These are phyloP conservation scores for Barnettozyma siamensis DNA, from an alignment of 805 yeast species.

Conservation along the genomic window DNA sequence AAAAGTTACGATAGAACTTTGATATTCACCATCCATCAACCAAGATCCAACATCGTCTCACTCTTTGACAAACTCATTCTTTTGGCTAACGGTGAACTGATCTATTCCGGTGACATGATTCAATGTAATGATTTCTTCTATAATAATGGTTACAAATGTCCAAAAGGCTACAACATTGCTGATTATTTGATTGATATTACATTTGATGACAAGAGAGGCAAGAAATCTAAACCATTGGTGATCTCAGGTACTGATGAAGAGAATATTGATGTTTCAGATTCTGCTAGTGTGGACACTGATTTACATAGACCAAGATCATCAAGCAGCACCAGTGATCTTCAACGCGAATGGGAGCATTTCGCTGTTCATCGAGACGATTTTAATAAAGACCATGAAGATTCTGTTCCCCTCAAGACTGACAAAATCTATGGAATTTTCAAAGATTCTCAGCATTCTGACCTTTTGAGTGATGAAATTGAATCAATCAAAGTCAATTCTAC, in stretches of 20 bases:
- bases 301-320: conserved; percentile 26
- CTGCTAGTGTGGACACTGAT: conserved; percentile 23
- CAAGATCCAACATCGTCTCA: conserved; percentile 91
- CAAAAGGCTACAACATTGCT: conserved; percentile 87
- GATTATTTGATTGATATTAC: conserved; percentile 91
- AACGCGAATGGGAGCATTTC: conserved; percentile 81
- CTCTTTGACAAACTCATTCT: conserved; percentile 78
- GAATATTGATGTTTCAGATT: conserved; percentile 23
- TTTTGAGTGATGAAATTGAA: conserved; percentile 28
- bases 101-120: conserved; percentile 81
- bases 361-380: conserved; percentile 68
- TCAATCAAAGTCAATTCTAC: conserved; percentile 18
- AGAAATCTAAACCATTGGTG: conserved; percentile 6
- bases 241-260: conserved; percentile 27
- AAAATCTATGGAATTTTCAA: conserved; percentile 27
- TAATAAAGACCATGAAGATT: conserved; percentile 10
- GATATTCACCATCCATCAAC: conserved; percentile 93
- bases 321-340: conserved; percentile 42
- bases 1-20: conserved; percentile 80
- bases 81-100: conserved; percentile 77
- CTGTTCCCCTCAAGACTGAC: neutral
- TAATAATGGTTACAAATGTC: conserved; percentile 74
- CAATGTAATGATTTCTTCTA: conserved; percentile 72
- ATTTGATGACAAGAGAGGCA: conserved; percentile 39
- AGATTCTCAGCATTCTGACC: conserved; percentile 28